A percentile compares a stretch with the other conserved stretches of the same genome.
phyloP scores from a whole-genome alignment of 768 basidiomycete species.

The Hemileccinum rubropunctum region DNA sequence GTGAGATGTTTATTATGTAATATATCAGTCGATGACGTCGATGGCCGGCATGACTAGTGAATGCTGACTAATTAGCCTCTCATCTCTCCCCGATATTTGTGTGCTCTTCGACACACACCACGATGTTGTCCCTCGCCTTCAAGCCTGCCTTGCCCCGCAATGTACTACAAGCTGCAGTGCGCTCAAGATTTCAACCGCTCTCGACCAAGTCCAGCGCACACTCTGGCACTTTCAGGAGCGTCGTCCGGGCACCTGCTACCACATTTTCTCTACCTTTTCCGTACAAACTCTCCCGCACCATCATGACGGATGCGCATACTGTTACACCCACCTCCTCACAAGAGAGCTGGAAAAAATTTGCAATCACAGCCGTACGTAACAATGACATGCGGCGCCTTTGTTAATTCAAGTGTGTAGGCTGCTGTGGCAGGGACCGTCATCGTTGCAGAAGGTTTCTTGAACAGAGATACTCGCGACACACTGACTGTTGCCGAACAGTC shows the following conservation, averaged over 20 bases:
- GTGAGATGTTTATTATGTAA: constrained; percentile 2
- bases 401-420: constrained; percentile 40
- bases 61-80: constrained; percentile 13
- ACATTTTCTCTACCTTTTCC: constrained; percentile 22
- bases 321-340: constrained; percentile 37
- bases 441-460: constrained; percentile 61
- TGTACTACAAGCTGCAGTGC: constrained; percentile 20
- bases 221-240: constrained; percentile 18
- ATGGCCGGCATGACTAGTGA: not conserved
- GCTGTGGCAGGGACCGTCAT: constrained; percentile 72
- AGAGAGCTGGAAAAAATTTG: constrained; percentile 49
- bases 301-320: constrained; percentile 45
- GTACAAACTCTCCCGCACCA: constrained; percentile 39
- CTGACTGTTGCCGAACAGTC: constrained; percentile 61
- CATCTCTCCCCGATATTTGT: not conserved
- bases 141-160: constrained; percentile 19
- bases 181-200: constrained; percentile 17
- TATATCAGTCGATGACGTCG: constrained; percentile 12
- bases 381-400: not conserved
- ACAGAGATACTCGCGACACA: constrained; percentile 74
- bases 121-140: constrained; percentile 19
- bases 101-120: not conserved
- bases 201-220: constrained; percentile 21
- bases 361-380: constrained; percentile 49
- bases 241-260: constrained; percentile 29